Percentiles rank a stretch among this genome's conserved stretches.
Conservation (phyloP, 2,329 filamentous ascomycete genomes). For the Canariomyces notabilis region DNA sequence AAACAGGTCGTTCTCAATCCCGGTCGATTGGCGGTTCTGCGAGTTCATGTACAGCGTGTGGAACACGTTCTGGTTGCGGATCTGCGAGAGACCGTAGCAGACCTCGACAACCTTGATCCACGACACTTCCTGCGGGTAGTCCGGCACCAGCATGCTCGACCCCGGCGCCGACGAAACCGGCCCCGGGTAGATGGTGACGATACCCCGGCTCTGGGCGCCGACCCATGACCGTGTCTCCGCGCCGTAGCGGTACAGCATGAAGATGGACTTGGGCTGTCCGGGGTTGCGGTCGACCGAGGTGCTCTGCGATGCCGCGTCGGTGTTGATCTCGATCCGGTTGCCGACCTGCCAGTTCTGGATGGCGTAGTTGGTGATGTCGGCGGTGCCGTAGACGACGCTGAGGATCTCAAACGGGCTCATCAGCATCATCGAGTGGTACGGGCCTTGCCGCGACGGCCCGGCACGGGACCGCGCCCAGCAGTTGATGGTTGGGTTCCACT, state of each 20-base stretch:
- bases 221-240: slow-evolving; percentile 6
- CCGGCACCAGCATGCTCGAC: neutral
- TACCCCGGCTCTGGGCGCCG: slow-evolving; percentile 1
- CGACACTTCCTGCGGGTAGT: neutral
- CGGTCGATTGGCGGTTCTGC: neutral
- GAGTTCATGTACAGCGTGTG: neutral
- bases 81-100: slow-evolving; percentile 7
- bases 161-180: neutral
- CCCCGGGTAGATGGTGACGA: slow-evolving; percentile 1
- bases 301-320: neutral
- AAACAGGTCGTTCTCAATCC: neutral
- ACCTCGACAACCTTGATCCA: slow-evolving; percentile 8
- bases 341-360: slow-evolving; percentile 4
- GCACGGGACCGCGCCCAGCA: slow-evolving; percentile 1
- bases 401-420: slow-evolving; percentile 7
- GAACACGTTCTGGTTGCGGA: slow-evolving; percentile 1
- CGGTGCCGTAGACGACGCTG: slow-evolving; percentile 2
- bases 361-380: slow-evolving; percentile 5
- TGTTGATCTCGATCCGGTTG: slow-evolving; percentile 9
- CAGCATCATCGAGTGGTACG: slow-evolving; percentile 4
- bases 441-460: neutral
- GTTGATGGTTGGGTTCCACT: neutral
- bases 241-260: slow-evolving; percentile 9
- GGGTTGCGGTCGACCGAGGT: neutral
- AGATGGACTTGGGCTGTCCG: slow-evolving; percentile 3